Conservation (phyloP, 1,284 basidiomycete species). For the Afroboletus lepidellus region DNA sequence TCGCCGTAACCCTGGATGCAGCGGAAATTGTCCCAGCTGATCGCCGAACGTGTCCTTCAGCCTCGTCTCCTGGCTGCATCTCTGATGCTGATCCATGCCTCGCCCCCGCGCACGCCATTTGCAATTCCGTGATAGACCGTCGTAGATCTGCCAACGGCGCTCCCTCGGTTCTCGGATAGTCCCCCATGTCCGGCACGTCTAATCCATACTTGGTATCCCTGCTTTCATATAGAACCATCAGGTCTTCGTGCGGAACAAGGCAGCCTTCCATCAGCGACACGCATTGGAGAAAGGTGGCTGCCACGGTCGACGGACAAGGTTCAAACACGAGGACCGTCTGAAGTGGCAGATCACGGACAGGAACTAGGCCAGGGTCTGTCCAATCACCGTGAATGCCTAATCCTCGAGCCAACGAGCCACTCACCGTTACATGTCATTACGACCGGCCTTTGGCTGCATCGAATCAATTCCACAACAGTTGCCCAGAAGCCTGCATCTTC, state of each 20-base stretch:
- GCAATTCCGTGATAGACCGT: constrained; percentile 54
- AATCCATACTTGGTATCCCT: constrained; percentile 16
- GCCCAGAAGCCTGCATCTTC: constrained; percentile 94
- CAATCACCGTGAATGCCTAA: constrained; percentile 12
- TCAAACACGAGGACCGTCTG: constrained; percentile 72
- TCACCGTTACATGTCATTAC: constrained; percentile 91
- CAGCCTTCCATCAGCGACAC: constrained; percentile 61
- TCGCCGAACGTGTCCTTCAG: constrained; percentile 30
- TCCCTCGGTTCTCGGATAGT: constrained; percentile 39
- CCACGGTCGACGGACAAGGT: constrained; percentile 56
- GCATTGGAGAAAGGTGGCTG: constrained; percentile 72
- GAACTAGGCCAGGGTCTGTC: constrained; percentile 72
- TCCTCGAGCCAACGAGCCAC: constrained; percentile 26
- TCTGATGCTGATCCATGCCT: constrained; percentile 33
- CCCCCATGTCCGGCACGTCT: constrained; percentile 34
- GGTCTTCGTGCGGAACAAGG: constrained; percentile 38
- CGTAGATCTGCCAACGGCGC: constrained; percentile 54
- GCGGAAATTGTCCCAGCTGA: constrained; percentile 36
- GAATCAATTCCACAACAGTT: constrained; percentile 76
- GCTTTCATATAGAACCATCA: constrained; percentile 41
- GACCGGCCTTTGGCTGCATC: constrained; percentile 80
- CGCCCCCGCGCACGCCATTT: constrained; percentile 45
- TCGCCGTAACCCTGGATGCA: constrained; percentile 24
- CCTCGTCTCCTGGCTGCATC: constrained; percentile 28
- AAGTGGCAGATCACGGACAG: constrained; percentile 70